Evolutionary conservation across 805 yeast species (phyloP), one percentile per base, ranked within the genome.

Genomic region (Ogataea saltuana): DNA sequence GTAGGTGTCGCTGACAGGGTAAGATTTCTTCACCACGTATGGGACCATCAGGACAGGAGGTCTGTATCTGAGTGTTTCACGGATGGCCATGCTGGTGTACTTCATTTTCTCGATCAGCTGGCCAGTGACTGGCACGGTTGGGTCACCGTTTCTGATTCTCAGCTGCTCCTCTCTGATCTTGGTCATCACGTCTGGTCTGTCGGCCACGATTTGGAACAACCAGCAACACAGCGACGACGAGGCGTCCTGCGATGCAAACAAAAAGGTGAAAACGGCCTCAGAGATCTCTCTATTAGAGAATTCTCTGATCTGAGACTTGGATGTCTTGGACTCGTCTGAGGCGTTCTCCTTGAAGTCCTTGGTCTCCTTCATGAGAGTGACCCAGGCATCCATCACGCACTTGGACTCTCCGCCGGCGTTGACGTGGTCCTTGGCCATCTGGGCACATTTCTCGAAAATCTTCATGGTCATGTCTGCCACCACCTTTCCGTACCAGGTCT

Each of bases 41-140:
- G 99, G 99, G 48, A 93, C 98, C 99, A 93, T 93, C 45, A 90
- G 61, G 49, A 93, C 99, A 3, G 99, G 99, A 20, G 99, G 99
- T 69, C 98, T 83, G 72, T 85, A 86, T 65, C 99, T 83, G 56
- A 93, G 78, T 42, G 93, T 72, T 72, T 93, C 99, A 69, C 81
- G 87, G 49, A 93, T 96, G 51, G 88, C 97, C 84, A 81, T 81
- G 58, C 77, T 75, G 15, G 99, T 91, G 72, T 88, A 93, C 20
- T 68, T 72, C 99, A 93, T 93, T 56, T 81, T 59, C 51, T 86
- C 93, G 51, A 93, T 84, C 64, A 93, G 68, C 17, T 83, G 89
- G 44, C 88, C 73, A 37, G 77, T 67, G 48, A 91, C 72, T 33
- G 74, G 81, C 41, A 65, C 70, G 51, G 66, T 59, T 43, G 87